A percentile compares a stretch with the other conserved stretches of the same genome.
These are phyloP conservation scores for Metschnikowia vanudenii DNA, from an alignment of 805 yeast species.

Conservation along the genomic window DNA sequence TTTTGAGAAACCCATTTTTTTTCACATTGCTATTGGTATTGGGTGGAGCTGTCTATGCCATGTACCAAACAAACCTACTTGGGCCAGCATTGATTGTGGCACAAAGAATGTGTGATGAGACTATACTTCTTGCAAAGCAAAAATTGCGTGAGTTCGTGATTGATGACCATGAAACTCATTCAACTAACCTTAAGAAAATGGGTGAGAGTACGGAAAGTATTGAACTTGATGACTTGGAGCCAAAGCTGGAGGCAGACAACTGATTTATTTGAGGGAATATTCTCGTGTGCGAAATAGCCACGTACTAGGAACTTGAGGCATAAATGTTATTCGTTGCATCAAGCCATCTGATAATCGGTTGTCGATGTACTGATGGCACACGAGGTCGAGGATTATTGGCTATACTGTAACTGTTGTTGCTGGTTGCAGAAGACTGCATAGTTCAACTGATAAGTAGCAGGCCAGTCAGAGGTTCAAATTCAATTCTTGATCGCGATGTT, in stretches of 20 bases:
- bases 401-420: too few relatives aligned
- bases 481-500: too few relatives aligned
- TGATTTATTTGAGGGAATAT: background rate
- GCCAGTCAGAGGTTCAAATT: too few relatives aligned
- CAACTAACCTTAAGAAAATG: conserved; percentile 18
- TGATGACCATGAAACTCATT: conserved; percentile 44
- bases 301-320: too few relatives aligned
- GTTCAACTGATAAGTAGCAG: too few relatives aligned
- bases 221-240: conserved; percentile 21
- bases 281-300: background rate
- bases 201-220: conserved; percentile 15
- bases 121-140: conserved; percentile 55
- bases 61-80: conserved; percentile 69
- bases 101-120: conserved; percentile 56
- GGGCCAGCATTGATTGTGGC: conserved; percentile 68
- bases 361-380: too few relatives aligned
- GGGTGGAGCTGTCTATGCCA: conserved; percentile 61
- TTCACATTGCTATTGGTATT: conserved; percentile 58
- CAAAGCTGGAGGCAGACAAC: background rate
- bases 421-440: too few relatives aligned
- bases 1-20: conserved; percentile 81
- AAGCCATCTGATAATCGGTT: too few relatives aligned
- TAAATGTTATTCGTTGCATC: too few relatives aligned
- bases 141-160: conserved; percentile 57
- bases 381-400: too few relatives aligned